phyloP scores from a whole-genome alignment of 208 protist genomes.

The Eutreptiella sp. region DNA sequence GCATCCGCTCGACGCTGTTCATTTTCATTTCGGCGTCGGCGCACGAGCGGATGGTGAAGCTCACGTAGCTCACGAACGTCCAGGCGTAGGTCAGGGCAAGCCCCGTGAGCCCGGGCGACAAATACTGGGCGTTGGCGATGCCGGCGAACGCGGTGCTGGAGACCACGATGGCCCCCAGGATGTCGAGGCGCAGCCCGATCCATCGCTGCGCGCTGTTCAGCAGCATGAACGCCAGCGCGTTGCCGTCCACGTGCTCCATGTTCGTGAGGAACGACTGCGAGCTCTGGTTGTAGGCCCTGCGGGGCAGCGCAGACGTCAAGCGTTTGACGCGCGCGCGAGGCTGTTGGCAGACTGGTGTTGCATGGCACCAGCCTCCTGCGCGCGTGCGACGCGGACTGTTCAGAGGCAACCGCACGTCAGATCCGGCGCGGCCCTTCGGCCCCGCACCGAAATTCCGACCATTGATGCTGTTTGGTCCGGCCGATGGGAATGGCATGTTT shows the following conservation, averaged over 20 bases:
- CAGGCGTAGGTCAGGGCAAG: conserved; percentile 29
- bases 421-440: no score
- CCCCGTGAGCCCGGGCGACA: conserved; percentile 14
- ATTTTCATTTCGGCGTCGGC: conserved; percentile 24
- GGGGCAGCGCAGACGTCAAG: no score
- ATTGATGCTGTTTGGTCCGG: no score
- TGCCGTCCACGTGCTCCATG: conserved; percentile 3
- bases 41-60: conserved; percentile 8
- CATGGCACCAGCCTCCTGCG: no score
- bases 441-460: no score
- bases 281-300: conserved; percentile 28
- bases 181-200: conserved; percentile 25
- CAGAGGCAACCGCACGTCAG: no score
- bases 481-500: no score
- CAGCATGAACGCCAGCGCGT: neutral
- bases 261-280: neutral
- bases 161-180: conserved; percentile 21
- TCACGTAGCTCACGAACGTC: conserved; percentile 4
- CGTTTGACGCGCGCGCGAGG: no score
- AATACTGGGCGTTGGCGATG: neutral
- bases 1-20: conserved; percentile 22
- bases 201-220: conserved; percentile 12
- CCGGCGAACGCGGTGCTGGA: neutral
- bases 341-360: no score
- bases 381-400: no score